Conservation (phyloP, 1,284 basidiomycete species). For the Leccinum griseonigrum region DNA sequence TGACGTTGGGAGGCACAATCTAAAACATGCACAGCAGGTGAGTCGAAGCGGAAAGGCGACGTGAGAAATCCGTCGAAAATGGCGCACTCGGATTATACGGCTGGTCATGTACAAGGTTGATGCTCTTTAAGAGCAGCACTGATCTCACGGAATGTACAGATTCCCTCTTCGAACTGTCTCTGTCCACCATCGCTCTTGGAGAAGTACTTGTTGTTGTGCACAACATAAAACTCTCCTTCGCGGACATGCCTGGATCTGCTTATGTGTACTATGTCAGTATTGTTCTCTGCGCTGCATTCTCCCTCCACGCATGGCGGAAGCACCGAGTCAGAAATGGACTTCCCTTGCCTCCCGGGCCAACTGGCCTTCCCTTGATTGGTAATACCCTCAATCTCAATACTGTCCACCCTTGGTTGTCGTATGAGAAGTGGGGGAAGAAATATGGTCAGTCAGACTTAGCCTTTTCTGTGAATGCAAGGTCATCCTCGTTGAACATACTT, state of each 20-base stretch:
- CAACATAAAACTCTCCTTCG: too few species aligned
- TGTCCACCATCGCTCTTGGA: neutral
- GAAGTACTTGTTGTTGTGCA: neutral
- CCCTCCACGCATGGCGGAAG: constrained; percentile 16
- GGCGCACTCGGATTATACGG: neutral
- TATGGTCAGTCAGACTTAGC: constrained; percentile 20
- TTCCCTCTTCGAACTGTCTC: neutral
- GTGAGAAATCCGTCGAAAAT: neutral
- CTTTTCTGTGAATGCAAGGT: neutral
- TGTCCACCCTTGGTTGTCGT: constrained; percentile 28
- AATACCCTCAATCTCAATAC: constrained; percentile 20
- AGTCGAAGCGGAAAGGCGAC: neutral
- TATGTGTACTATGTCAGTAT: constrained; percentile 9
- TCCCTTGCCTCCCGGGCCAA: constrained; percentile 30
- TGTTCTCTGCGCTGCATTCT: constrained; percentile 6
- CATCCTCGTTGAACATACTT: neutral
- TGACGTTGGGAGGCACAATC: neutral
- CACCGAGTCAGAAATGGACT: constrained; percentile 15
- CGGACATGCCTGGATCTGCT: constrained; percentile 1
- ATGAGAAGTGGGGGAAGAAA: constrained; percentile 28
- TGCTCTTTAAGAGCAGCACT: neutral
- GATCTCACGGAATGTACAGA: neutral
- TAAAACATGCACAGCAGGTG: neutral
- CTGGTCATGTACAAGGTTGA: neutral
- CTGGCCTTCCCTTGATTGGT: constrained; percentile 29